phyloP scores from a whole-genome alignment of 371 early-diverging fungal species.

The Apophysomyces trapeziformis region DNA sequence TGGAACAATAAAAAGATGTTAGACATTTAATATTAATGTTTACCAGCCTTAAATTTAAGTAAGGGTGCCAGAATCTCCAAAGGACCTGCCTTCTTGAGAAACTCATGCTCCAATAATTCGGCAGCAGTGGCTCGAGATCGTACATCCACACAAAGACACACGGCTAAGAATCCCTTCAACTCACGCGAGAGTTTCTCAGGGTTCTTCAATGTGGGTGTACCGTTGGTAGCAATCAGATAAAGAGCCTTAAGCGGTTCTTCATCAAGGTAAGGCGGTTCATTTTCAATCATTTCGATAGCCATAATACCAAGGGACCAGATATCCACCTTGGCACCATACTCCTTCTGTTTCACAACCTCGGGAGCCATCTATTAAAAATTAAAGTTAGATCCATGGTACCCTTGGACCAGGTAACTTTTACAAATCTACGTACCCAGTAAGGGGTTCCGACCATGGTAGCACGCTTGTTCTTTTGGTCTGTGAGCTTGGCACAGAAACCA shows the following conservation, averaged over 20 bases:
- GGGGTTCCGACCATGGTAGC: slow-evolving; percentile 97
- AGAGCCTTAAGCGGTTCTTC: slow-evolving; percentile 95
- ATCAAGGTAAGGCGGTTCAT: slow-evolving; percentile 96
- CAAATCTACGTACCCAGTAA: slow-evolving; percentile 68
- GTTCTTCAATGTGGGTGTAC: slow-evolving; percentile 91
- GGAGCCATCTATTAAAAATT: slow-evolving; percentile 70
- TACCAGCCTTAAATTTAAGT: slow-evolving; percentile 47
- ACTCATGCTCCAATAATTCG: slow-evolving; percentile 84
- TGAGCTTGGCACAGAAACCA: slow-evolving; percentile 94
- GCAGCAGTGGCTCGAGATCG: slow-evolving; percentile 82
- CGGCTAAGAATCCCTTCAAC: slow-evolving; percentile 87
- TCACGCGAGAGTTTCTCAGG: slow-evolving; percentile 84
- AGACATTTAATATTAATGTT: background rate
- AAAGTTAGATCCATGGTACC: background rate
- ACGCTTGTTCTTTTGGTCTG: slow-evolving; percentile 83
- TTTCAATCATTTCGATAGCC: slow-evolving; percentile 98
- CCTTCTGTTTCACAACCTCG: slow-evolving; percentile 90
- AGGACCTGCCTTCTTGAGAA: slow-evolving; percentile 68
- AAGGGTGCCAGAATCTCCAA: slow-evolving; percentile 57
- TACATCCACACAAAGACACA: slow-evolving; percentile 91
- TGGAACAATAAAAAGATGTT: too few relatives aligned
- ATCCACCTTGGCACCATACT: slow-evolving; percentile 91
- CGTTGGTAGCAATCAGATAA: slow-evolving; percentile 96
- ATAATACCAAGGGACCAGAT: slow-evolving; percentile 95
- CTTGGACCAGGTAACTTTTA: too few relatives aligned